A percentile compares a stretch with the other conserved stretches of the same genome.
These are phyloP conservation scores for Epichloe hybrida DNA, from an alignment of 2,329 filamentous ascomycete species.

Conservation along the genomic window DNA sequence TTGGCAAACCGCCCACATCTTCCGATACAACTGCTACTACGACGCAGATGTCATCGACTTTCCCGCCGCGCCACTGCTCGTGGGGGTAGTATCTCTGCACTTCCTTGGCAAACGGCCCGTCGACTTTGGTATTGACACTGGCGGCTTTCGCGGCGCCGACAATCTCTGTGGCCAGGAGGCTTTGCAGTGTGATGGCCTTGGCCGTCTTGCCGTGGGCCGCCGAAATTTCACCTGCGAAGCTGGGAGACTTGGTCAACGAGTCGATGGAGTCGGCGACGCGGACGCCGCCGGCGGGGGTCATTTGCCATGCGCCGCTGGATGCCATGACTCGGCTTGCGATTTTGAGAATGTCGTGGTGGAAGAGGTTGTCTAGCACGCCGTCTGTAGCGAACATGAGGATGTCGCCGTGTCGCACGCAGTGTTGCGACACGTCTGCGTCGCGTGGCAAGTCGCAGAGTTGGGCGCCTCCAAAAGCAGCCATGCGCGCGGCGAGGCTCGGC, in stretches of 20 bases:
- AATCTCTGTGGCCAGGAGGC: slow-evolving; percentile 64
- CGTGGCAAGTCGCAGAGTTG: slow-evolving; percentile 72
- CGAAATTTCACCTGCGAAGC: slow-evolving; percentile 8
- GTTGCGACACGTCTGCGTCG: slow-evolving; percentile 68
- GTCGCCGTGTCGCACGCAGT: slow-evolving; percentile 75
- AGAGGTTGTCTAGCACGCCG: slow-evolving; percentile 91
- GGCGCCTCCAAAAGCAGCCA: slow-evolving; percentile 69
- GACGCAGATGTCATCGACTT: slow-evolving; percentile 90
- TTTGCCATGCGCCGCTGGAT: slow-evolving; percentile 15
- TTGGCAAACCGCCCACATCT: slow-evolving; percentile 23
- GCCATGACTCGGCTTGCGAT: slow-evolving; percentile 70
- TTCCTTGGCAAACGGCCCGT: slow-evolving; percentile 91
- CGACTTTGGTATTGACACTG: slow-evolving; percentile 65
- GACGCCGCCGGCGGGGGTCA: slow-evolving; percentile 31
- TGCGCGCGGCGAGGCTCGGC: slow-evolving; percentile 61
- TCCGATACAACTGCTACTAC: slow-evolving; percentile 68
- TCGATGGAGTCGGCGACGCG: slow-evolving; percentile 49
- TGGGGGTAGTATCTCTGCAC: slow-evolving; percentile 77
- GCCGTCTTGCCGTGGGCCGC: slow-evolving; percentile 10
- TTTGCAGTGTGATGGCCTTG: slow-evolving; percentile 49
- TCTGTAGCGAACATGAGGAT: slow-evolving; percentile 90
- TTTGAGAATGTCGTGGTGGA: slow-evolving; percentile 74
- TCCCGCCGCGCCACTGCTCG: slow-evolving; percentile 82
- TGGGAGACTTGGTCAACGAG: slow-evolving; percentile 20
- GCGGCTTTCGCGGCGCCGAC: slow-evolving; percentile 72